These are phyloP conservation scores for Candida silvicultrix DNA, from an alignment of 805 yeast species.

Conservation along the genomic window DNA sequence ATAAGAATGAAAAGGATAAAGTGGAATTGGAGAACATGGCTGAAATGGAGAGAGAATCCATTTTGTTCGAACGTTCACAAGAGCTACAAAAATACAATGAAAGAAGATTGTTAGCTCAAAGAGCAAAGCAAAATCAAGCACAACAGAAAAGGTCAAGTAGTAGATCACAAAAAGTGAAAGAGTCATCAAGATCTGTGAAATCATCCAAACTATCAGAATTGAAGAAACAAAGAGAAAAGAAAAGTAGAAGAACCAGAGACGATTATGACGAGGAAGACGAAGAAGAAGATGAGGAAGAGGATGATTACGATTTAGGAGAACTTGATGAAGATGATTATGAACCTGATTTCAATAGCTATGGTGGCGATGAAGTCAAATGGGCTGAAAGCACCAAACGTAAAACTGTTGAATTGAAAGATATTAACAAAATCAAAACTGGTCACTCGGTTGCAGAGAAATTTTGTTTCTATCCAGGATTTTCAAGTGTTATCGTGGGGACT, in stretches of 20 bases:
- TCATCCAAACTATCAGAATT: constrained; percentile 61
- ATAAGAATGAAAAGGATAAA: constrained; percentile 76
- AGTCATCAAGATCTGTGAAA: constrained; percentile 26
- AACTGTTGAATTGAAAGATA: constrained; percentile 50
- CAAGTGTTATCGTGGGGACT: constrained; percentile 61
- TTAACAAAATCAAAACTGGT: constrained; percentile 72
- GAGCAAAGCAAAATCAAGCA: constrained; percentile 55
- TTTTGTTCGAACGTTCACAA: constrained; percentile 87
- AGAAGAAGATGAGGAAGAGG: constrained; percentile 28
- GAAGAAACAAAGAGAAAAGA: constrained; percentile 69
- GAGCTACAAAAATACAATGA: constrained; percentile 87
- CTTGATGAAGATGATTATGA: constrained; percentile 38
- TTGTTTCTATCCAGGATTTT: constrained; percentile 79
- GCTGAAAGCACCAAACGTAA: constrained; percentile 37
- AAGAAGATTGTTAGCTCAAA: constrained; percentile 72
- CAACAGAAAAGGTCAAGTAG: constrained; percentile 31
- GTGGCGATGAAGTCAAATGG: constrained; percentile 43
- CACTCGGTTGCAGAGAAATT: constrained; percentile 68
- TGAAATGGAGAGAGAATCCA: constrained; percentile 88
- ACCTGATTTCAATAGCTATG: constrained; percentile 35
- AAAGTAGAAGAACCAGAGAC: constrained; percentile 31
- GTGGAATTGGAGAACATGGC: constrained; percentile 61
- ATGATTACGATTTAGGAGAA: constrained; percentile 30
- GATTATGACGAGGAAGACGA: constrained; percentile 45
- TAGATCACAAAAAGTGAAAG: constrained; percentile 25